These are phyloP conservation scores for Ceratocystis variospora DNA, from an alignment of 2,329 filamentous ascomycete genomes.

Conservation along the genomic window DNA sequence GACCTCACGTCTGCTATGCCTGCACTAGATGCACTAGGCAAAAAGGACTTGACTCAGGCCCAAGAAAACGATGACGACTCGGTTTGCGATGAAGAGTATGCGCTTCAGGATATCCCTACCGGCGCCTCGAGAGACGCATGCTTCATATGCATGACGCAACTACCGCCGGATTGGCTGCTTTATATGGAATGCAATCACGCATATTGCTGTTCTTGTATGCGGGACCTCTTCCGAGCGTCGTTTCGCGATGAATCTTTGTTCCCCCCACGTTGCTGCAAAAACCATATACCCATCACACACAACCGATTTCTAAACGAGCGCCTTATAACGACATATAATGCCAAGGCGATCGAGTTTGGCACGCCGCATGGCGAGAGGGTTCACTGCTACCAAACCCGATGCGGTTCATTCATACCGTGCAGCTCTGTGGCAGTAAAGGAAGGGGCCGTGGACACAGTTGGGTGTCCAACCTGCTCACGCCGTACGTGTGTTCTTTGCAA, in stretches of 20 bases:
- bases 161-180: not conserved
- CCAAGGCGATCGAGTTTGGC: constrained; percentile 36
- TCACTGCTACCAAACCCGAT: constrained; percentile 36
- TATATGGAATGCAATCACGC: constrained; percentile 30
- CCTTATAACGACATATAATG: constrained; percentile 28
- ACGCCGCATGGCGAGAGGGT: constrained; percentile 30
- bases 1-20: not conserved
- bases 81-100: not conserved
- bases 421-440: not conserved
- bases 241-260: constrained; percentile 39
- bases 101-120: not conserved
- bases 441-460: not conserved
- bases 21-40: not conserved
- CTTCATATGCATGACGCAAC: not conserved
- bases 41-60: not conserved
- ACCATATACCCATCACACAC: constrained; percentile 29
- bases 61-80: not conserved
- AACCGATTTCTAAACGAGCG: constrained; percentile 27
- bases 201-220: constrained; percentile 40
- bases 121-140: not conserved
- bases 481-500: constrained; percentile 42
- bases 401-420: constrained; percentile 34
- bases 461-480: constrained; percentile 29
- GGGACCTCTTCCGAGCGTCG: constrained; percentile 31
- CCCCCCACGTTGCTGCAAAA: constrained; percentile 40